Percentiles rank a stretch among this genome's conserved stretches.
These are phyloP conservation scores for Penicillium brevicompactum DNA, from an alignment of 2,329 filamentous ascomycete species.

Conservation along the genomic window DNA sequence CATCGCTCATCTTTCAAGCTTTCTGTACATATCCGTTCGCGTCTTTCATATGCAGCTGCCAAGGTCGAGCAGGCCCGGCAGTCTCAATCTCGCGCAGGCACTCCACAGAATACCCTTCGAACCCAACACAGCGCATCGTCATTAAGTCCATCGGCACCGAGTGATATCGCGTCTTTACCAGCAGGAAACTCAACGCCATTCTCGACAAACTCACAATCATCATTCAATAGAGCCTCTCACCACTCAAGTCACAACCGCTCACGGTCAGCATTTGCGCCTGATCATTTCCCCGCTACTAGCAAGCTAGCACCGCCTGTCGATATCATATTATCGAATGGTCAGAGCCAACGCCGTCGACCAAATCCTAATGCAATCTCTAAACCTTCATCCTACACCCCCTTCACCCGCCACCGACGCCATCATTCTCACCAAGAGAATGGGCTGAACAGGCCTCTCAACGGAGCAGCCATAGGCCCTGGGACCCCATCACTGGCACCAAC, in stretches of 20 bases:
- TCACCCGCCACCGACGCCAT: slow-evolving; percentile 33
- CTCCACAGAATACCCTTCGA: slow-evolving; percentile 14
- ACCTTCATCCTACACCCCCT: slow-evolving; percentile 20
- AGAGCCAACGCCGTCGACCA: slow-evolving; percentile 37
- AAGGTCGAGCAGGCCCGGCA: slow-evolving; percentile 93
- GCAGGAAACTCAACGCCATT: slow-evolving; percentile 19
- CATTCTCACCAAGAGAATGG: slow-evolving; percentile 35
- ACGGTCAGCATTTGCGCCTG: slow-evolving; percentile 21
- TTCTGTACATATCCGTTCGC: slow-evolving; percentile 76
- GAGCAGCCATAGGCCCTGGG: slow-evolving; percentile 28
- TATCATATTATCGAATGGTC: slow-evolving; percentile 38
- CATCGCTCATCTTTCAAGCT: slow-evolving; percentile 54
- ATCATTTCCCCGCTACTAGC: slow-evolving; percentile 26
- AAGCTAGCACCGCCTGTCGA: slow-evolving; percentile 49
- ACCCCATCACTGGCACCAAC: slow-evolving; percentile 35
- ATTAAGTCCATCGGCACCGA: slow-evolving; percentile 60
- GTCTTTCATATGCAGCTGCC: slow-evolving; percentile 88
- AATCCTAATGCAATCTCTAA: slow-evolving; percentile 37
- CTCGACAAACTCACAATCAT: slow-evolving; percentile 1
- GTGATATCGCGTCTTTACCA: slow-evolving; percentile 60
- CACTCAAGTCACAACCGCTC: slow-evolving; percentile 15
- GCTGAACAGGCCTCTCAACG: slow-evolving; percentile 20
- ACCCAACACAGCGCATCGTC: slow-evolving; percentile 14
- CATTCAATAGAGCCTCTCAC: slow-evolving; percentile 15
- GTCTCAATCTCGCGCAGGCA: slow-evolving; percentile 66